Conservation (phyloP, 163 green algal species). For the Smithsoniella earleae region DNA sequence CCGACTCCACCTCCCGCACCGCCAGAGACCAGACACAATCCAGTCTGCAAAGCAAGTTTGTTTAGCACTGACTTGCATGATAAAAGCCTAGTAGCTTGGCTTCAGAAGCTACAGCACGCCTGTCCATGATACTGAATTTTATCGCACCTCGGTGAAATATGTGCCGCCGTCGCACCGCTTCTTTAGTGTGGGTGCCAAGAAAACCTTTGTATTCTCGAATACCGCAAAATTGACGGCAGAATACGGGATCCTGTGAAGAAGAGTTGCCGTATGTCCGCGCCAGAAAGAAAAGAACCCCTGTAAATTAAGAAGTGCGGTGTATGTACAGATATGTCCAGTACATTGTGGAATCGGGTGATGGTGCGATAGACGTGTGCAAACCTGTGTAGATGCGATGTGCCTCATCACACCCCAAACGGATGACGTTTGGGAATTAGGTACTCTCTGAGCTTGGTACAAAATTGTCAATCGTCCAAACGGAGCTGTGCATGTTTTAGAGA, state of each 20-base stretch:
- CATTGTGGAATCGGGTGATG: conserved; percentile 4
- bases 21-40: neutral
- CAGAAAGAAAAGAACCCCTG: conserved; percentile 65
- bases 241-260: conserved; percentile 81
- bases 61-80: neutral
- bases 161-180: neutral
- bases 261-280: conserved; percentile 76
- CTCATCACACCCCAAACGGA: neutral
- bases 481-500: conserved; percentile 83
- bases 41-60: neutral
- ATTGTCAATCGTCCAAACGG: conserved; percentile 92
- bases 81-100: neutral
- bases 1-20: neutral
- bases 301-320: too few relatives aligned
- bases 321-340: neutral
- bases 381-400: conserved; percentile 11
- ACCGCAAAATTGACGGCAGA: conserved; percentile 54
- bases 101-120: neutral
- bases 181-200: conserved; percentile 25
- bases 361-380: neutral
- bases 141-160: neutral
- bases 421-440: too few relatives aligned
- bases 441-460: conserved; percentile 95
- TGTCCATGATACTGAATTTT: neutral
- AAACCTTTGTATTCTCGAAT: conserved; percentile 40